These are phyloP conservation scores for Neurospora crassa DNA, from an alignment of 2,329 filamentous ascomycete genomes.

Conservation along the genomic window DNA sequence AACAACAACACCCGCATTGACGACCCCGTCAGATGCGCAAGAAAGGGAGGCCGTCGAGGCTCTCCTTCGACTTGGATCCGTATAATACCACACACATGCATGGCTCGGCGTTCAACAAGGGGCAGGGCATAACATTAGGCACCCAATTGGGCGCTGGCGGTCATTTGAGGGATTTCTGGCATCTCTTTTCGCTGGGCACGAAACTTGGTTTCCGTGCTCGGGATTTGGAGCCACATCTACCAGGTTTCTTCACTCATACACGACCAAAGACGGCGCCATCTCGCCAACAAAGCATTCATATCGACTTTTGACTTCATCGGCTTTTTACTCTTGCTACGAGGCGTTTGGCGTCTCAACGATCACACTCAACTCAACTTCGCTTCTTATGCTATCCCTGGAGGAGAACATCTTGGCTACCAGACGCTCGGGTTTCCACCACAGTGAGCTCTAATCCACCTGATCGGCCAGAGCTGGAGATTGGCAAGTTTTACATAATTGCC, in stretches of 20 bases:
- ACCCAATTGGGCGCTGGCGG: neutral
- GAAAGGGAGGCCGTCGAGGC: conserved; percentile 77
- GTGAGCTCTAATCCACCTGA: neutral
- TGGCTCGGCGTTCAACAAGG: conserved; percentile 33
- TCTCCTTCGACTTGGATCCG: conserved; percentile 70
- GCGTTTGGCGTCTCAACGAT: neutral
- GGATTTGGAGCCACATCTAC: neutral
- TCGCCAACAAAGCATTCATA: neutral
- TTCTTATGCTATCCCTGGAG: neutral
- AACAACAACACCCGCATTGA: conserved; percentile 34
- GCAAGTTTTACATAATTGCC: neutral
- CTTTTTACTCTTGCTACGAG: neutral
- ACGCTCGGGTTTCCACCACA: neutral
- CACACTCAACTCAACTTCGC: neutral
- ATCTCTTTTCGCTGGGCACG: neutral
- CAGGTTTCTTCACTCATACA: neutral
- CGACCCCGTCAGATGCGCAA: conserved; percentile 52
- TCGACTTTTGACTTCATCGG: neutral
- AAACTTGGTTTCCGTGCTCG: neutral
- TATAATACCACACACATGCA: conserved; percentile 44
- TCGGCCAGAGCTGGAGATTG: neutral
- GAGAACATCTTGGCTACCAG: neutral
- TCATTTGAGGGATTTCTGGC: neutral
- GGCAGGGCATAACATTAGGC: conserved; percentile 4
- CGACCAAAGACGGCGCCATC: neutral